Evolutionary conservation across 179 eudicot genomes (phyloP).

Genomic region (Drosera spatulata): DNA sequence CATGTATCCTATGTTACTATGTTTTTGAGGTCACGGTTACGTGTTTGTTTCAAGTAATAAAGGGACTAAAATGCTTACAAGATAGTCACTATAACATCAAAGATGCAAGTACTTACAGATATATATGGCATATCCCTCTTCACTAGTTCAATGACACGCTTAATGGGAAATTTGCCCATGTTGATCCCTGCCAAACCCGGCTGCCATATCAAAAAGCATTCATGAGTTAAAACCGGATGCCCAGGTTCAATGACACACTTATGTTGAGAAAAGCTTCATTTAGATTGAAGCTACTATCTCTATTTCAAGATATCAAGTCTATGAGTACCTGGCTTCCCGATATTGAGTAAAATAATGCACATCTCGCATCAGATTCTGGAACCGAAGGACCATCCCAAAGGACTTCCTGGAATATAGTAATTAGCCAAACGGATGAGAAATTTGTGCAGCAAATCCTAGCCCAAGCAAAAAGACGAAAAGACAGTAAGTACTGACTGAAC

Average conservation of each 20-base stretch:
- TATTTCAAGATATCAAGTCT: too few relatives aligned
- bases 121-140: slow-evolving; percentile 85
- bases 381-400: slow-evolving; percentile 90
- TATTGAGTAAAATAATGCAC: slow-evolving; percentile 91
- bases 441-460: too few relatives aligned
- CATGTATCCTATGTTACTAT: too few relatives aligned
- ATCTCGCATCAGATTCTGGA: slow-evolving; percentile 81
- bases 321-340: slow-evolving; percentile 95
- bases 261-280: too few relatives aligned
- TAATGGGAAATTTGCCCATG: slow-evolving; percentile 91
- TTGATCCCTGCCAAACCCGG: slow-evolving; percentile 93
- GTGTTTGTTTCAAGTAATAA: too few relatives aligned
- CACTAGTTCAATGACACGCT: slow-evolving; percentile 89
- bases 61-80: neutral
- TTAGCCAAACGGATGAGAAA: slow-evolving; percentile 1
- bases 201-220: slow-evolving; percentile 44
- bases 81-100: neutral
- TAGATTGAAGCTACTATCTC: too few relatives aligned
- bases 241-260: too few relatives aligned
- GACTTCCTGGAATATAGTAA: slow-evolving; percentile 73
- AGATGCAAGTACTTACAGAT: slow-evolving; percentile 42
- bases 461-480: neutral
- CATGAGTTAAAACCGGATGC: too few relatives aligned
- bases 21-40: too few relatives aligned
- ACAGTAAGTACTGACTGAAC: too few relatives aligned